Percentiles rank a stretch among this genome's conserved stretches.
Evolutionary conservation across 768 basidiomycete species (phyloP).

Genomic region (Psilocybe tampanensis): DNA sequence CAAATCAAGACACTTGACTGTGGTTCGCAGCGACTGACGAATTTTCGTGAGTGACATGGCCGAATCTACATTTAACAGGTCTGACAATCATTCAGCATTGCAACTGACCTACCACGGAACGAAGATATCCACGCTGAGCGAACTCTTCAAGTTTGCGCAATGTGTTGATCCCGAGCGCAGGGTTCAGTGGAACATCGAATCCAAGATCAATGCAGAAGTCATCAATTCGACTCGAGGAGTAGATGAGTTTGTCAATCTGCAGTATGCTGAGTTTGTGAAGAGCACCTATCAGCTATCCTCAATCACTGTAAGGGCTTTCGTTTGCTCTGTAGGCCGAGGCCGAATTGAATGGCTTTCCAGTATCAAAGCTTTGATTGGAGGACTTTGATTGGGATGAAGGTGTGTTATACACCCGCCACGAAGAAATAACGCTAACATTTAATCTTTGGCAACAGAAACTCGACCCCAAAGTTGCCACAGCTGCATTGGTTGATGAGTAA

Average conservation of each 20-base stretch:
- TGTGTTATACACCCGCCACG: slow-evolving; percentile 16
- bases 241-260: slow-evolving; percentile 62
- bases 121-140: slow-evolving; percentile 71
- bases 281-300: slow-evolving; percentile 60
- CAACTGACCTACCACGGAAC: slow-evolving; percentile 69
- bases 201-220: slow-evolving; percentile 64
- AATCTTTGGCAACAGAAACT: slow-evolving; percentile 38
- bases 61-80: background rate
- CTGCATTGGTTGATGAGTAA: slow-evolving; percentile 70
- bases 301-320: slow-evolving; percentile 53
- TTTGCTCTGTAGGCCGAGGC: background rate
- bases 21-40: slow-evolving; percentile 62
- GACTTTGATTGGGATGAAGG: slow-evolving; percentile 74
- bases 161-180: slow-evolving; percentile 69
- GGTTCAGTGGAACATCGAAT: slow-evolving; percentile 79
- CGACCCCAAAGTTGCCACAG: slow-evolving; percentile 57
- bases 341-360: slow-evolving; percentile 32
- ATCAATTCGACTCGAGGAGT: slow-evolving; percentile 55
- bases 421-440: background rate
- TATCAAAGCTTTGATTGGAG: slow-evolving; percentile 87
- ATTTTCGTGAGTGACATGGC: slow-evolving; percentile 52
- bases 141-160: slow-evolving; percentile 75
- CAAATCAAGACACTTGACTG: slow-evolving; percentile 84
- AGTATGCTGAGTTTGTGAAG: slow-evolving; percentile 56
- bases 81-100: slow-evolving; percentile 42